A percentile compares a stretch with the other conserved stretches of the same genome.
Evolutionary conservation across 768 basidiomycete genomes (phyloP).

Genomic region (Sporobolomyces phaffii): DNA sequence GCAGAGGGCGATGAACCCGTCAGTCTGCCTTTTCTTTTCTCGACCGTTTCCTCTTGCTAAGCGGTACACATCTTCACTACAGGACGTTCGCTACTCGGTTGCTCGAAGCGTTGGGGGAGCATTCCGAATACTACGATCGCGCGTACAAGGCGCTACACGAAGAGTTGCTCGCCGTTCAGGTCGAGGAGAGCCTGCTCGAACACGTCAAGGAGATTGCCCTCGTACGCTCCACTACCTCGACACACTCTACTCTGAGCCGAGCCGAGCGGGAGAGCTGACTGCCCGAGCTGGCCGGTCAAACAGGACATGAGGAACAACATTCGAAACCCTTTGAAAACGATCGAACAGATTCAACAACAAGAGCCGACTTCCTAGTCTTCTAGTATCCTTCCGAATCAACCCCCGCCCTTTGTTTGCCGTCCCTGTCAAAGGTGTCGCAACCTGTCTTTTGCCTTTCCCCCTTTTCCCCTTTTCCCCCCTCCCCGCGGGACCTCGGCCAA

Average conservation of each 20-base stretch:
- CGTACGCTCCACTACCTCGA: background rate
- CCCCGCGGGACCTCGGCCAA: too few relatives aligned
- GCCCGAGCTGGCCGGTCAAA: background rate
- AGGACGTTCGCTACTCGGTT: background rate
- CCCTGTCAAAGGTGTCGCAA: too few relatives aligned
- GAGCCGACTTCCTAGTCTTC: background rate
- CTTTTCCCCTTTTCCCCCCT: too few relatives aligned
- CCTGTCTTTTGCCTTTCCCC: too few relatives aligned
- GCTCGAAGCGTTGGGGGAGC: background rate
- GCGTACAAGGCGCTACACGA: background rate
- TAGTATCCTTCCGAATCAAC: too few relatives aligned
- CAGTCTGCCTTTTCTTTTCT: background rate
- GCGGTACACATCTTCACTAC: too few relatives aligned
- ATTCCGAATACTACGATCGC: background rate
- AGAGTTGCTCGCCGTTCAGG: slow-evolving; percentile 2
- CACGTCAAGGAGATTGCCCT: slow-evolving; percentile 12
- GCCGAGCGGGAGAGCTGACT: background rate
- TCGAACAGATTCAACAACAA: background rate
- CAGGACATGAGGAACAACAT: slow-evolving; percentile 7
- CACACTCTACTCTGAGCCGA: background rate
- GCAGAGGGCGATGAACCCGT: slow-evolving; percentile 2
- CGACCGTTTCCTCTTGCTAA: too few relatives aligned
- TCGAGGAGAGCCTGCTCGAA: slow-evolving; percentile 17
- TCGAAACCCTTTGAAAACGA: background rate
- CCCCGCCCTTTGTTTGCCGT: too few relatives aligned